Evolutionary conservation across 2,329 filamentous ascomycete genomes (phyloP), one percentile per base, ranked within the genome.

Genomic region (Diaporthe batatas): DNA sequence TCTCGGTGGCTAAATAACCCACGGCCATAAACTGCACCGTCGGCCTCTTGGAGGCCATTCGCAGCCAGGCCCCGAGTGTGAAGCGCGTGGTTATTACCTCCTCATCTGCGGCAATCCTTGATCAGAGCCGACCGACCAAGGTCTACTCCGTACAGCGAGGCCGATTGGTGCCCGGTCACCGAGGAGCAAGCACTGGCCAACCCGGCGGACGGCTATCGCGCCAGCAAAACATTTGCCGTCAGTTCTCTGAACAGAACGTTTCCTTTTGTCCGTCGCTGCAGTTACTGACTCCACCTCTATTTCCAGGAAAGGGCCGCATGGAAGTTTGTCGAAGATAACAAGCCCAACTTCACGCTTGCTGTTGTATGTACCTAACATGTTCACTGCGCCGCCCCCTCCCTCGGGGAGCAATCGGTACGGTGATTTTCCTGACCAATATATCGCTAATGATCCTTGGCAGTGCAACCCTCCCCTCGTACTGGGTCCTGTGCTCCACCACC

Each of bases 401-500:
- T n/a, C n/a, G n/a, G n/a, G n/a, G n/a, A n/a, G n/a, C n/a, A n/a
- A n/a, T n/a, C n/a, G n/a, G n/a, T n/a, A n/a, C n/a, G n/a, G n/a
- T n/a, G n/a, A n/a, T n/a, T n/a, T n/a, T n/a, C n/a, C n/a, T n/a
- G n/a, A n/a, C n/a, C n/a, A n/a, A n/a, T n/a, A n/a, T n/a, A n/a
- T n/a, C n/a, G n/a, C 39, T 42, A 16, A 42, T 42, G 39, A 42
- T 16, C 16, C 39, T 42, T n/a, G n/a, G 39, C 16, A 42, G 39
- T 42, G 39, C 39, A 86, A 86, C 77, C 88, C 89, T 64, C 90
- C 91, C 0, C 84, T 89, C 70, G 89, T 91, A 0, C 87, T 92
- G 49, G 91, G 91, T 0, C 91, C 91, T 0, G 82, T 92, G 6
- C 87, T 90, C 59, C 87, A 92, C 76, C 90, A 90, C 76, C 84